Evolutionary conservation across 1,284 basidiomycete species (phyloP), one percentile per base, ranked within the genome.

Genomic region (Cryptococcus sp.): DNA sequence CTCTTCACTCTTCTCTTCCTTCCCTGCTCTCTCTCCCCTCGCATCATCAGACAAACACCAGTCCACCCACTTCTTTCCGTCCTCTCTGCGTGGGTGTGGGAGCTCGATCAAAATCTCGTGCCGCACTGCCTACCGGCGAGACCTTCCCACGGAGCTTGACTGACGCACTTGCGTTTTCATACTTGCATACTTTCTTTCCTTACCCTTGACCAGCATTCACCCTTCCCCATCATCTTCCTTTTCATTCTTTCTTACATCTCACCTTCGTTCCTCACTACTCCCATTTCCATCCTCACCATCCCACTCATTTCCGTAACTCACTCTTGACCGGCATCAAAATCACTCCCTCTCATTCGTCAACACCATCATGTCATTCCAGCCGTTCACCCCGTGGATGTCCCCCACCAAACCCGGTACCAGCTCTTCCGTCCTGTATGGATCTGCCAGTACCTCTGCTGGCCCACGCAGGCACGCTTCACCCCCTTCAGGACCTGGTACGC

Each of bases 341-440:
- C 35, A 20, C 35, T 38, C 30, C 27, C 35, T 35, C 30, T n/a
- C 17, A 17, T 35, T 15, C 48, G 17, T 23, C 19, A 40, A 10
- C 41, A 23, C 7, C 46, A 47, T 52, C 41, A 20, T 49, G 51
- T 42, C 58, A 3, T 61, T 61, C 45, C 55, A 57, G 25, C 59
- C 59, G 8, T 61, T 61, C 19, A 35, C 47, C 22, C 16, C 48
- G n/a, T 61, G 59, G 59, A 47, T 55, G 15, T 17, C 59, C 43
- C n/a, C 55, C 48, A 13, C 52, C 47, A 38, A 25, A 38, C 20
- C 17, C 49, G n/a, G 11, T 40, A 11, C 22, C 42, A 45, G 8
- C 7, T 19, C 42, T 11, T 45, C 42, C 30, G 11, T 35, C 30
- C 30, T 13, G 5, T 35, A 35, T n/a, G n/a, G 50, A 46, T 20